phyloP scores from a whole-genome alignment of 2,329 filamentous ascomycete species.

The Colletotrichum graminicola region DNA sequence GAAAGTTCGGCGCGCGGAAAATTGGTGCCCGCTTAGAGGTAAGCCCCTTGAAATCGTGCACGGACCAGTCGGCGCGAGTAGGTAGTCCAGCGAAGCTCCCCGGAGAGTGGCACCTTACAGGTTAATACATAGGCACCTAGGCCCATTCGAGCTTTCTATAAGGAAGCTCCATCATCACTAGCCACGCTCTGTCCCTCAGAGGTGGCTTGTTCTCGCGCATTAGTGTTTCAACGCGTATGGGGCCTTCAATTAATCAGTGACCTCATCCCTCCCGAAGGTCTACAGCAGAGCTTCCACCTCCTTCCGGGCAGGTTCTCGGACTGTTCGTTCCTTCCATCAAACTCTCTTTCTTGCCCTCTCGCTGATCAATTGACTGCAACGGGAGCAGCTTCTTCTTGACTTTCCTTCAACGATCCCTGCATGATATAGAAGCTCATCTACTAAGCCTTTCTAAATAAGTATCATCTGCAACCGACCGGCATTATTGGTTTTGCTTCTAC shows the following conservation, averaged over 20 bases:
- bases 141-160: slow-evolving; percentile 6
- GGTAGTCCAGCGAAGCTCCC: too few relatives aligned
- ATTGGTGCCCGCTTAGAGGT: slow-evolving; percentile 39
- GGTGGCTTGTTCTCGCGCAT: slow-evolving; percentile 35
- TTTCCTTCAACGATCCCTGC: background rate
- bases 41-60: slow-evolving; percentile 30
- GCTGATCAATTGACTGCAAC: background rate
- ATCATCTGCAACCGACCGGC: slow-evolving; percentile 7
- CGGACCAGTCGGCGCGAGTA: too few relatives aligned
- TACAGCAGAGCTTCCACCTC: slow-evolving; percentile 31
- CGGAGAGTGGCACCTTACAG: too few relatives aligned
- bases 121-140: too few relatives aligned
- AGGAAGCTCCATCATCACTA: slow-evolving; percentile 13
- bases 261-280: slow-evolving; percentile 33
- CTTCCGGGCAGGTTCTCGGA: slow-evolving; percentile 21
- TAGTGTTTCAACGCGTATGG: slow-evolving; percentile 38
- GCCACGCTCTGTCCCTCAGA: slow-evolving; percentile 10
- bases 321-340: slow-evolving; percentile 17
- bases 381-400: slow-evolving; percentile 35
- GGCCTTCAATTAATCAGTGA: slow-evolving; percentile 38
- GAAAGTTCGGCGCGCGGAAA: slow-evolving; percentile 41
- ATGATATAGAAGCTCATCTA: background rate
- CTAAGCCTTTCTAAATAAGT: background rate
- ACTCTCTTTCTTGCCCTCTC: slow-evolving; percentile 2
- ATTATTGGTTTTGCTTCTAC: slow-evolving; percentile 46